phyloP scores from a whole-genome alignment of 140 eudicot genomes.

The Senecio squalidus region DNA sequence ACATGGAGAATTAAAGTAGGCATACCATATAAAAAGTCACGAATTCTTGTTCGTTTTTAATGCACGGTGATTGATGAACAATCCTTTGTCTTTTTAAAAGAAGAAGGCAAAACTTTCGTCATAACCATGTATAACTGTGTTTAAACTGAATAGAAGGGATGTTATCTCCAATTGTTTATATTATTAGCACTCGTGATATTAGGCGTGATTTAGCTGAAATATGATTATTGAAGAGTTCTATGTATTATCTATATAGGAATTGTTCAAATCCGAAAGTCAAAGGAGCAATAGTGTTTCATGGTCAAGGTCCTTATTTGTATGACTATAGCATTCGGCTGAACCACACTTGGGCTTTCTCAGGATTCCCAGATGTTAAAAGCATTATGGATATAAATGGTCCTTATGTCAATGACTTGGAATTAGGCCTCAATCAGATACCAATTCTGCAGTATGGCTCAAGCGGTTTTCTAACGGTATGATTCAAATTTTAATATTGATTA shows the following conservation, averaged over 20 bases:
- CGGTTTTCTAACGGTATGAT: constrained; percentile 88
- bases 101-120: too few species aligned
- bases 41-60: neutral
- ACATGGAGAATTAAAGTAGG: neutral
- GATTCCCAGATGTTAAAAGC: constrained; percentile 88
- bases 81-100: neutral
- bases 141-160: neutral
- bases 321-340: constrained; percentile 98
- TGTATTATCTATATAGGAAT: constrained; percentile 55
- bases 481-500: constrained; percentile 12
- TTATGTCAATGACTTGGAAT: constrained; percentile 86
- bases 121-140: too few species aligned
- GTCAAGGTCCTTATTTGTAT: constrained; percentile 82
- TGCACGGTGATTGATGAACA: neutral
- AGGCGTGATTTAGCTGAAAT: neutral
- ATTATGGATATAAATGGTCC: constrained; percentile 97
- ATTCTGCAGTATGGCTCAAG: constrained; percentile 94
- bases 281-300: constrained; percentile 96
- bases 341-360: constrained; percentile 98
- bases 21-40: neutral
- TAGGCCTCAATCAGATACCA: constrained; percentile 77
- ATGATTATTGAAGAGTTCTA: constrained; percentile 5
- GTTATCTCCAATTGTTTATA: constrained; percentile 4
- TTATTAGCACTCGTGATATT: neutral
- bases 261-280: constrained; percentile 74